A percentile compares a stretch with the other conserved stretches of the same genome.
These are phyloP conservation scores for Lophiotrema nucula DNA, from an alignment of 495 filamentous ascomycete species.

Conservation along the genomic window DNA sequence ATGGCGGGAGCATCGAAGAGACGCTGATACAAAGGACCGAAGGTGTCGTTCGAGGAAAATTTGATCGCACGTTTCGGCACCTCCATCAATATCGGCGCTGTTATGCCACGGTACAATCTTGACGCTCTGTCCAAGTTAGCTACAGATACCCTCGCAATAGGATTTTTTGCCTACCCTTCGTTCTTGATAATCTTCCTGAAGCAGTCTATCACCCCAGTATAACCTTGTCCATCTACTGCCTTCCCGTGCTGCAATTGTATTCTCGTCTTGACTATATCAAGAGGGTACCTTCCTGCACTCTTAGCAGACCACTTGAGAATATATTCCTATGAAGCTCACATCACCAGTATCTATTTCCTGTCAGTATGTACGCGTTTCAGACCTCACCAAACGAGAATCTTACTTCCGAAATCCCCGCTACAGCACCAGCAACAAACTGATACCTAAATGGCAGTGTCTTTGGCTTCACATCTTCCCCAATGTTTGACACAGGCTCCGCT, in stretches of 20 bases:
- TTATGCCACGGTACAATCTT: constrained; percentile 25
- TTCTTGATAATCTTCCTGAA: constrained; percentile 28
- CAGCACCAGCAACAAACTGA: constrained; percentile 29
- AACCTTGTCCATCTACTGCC: constrained; percentile 19
- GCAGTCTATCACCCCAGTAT: constrained; percentile 24
- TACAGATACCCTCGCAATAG: background rate
- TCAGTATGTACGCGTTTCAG: too few relatives aligned
- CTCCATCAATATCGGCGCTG: constrained; percentile 27
- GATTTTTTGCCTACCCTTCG: constrained; percentile 16
- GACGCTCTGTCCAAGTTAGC: constrained; percentile 1
- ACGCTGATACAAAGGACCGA: constrained; percentile 17
- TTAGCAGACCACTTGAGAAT: background rate
- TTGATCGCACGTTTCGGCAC: constrained; percentile 28
- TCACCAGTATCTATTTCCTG: constrained; percentile 23
- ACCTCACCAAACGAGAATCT: too few relatives aligned
- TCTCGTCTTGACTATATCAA: constrained; percentile 27
- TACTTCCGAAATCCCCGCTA: constrained; percentile 28
- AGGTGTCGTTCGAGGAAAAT: constrained; percentile 29
- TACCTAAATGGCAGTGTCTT: constrained; percentile 24
- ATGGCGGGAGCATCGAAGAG: constrained; percentile 15
- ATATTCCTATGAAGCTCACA: constrained; percentile 3
- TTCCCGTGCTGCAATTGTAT: constrained; percentile 28
- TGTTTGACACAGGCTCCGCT: too few relatives aligned
- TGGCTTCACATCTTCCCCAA: constrained; percentile 9
- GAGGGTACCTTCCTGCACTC: constrained; percentile 31